Evolutionary conservation across 2,329 filamentous ascomycete genomes (phyloP), one percentile per base, ranked within the genome.

Genomic region (Penicillium psychrosexuale): DNA sequence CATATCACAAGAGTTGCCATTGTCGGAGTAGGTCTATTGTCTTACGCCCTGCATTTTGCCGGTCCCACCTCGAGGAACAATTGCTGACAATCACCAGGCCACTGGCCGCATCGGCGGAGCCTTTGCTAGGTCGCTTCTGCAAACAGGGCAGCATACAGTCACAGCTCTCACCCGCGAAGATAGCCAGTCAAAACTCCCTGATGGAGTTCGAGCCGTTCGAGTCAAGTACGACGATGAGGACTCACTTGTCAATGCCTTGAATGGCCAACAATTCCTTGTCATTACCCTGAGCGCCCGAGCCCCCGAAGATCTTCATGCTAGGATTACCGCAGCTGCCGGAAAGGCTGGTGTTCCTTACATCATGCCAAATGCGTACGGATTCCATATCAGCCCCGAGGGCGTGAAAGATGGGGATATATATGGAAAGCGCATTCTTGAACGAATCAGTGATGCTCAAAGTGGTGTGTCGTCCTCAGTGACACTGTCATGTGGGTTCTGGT

Each of bases 261-360:
- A 69, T 27, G 81, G 77, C 47, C 81, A 85, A 56, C 76, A 86
- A 13, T 78, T 77, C 37, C 73, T 86, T 17, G 70, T 83, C 55
- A 84, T 86, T 53, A 82, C 82, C 5, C 64, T 86, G 44, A 52
- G 71, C 3, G 63, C 70, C 1, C 55, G 15, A 0, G 80, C 78
- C 0, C 72, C 80, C 0, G 63, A 52, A 0, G 77, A 78, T 2
- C 76, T 75, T 0, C 76, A 82, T 30, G 59, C 57, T 15, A 79
- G 78, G 51, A 70, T 86, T n/a, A 66, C 84, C 51, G 63, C 73
- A 4, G 83, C 84, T 0, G 83, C 83, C 0, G 78, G 76, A 2
- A 75, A 77, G 31, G 83, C 84, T 0, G 77, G 78, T 1, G 77
- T 86, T 0, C 71, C 75, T 0, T 84, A 78, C 60, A 66, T 86